phyloP scores from a whole-genome alignment of 2,329 filamentous ascomycete genomes.

The Aspergillus sp. region DNA sequence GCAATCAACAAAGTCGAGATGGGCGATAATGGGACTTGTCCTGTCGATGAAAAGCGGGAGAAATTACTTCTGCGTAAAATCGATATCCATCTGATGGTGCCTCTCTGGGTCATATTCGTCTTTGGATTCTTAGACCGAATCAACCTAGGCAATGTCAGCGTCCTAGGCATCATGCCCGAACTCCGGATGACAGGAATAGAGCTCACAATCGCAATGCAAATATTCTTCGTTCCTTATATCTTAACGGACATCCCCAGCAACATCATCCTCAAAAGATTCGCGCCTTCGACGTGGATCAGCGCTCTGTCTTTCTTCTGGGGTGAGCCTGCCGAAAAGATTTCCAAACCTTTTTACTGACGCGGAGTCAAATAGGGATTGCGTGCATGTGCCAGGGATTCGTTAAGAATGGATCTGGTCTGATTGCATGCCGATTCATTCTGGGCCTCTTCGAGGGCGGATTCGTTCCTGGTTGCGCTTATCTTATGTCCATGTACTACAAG shows the following conservation, averaged over 20 bases:
- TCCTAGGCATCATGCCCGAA: too few species aligned
- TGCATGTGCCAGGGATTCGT: constrained; percentile 32
- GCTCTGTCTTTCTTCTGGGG: constrained; percentile 22
- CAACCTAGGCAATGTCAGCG: too few species aligned
- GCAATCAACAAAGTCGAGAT: too few species aligned
- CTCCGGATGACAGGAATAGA: too few species aligned
- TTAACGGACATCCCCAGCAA: constrained; percentile 27
- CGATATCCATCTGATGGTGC: too few species aligned
- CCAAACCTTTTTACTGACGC: neutral
- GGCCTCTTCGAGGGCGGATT: constrained; percentile 36
- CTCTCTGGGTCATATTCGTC: too few species aligned
- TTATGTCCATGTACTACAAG: constrained; percentile 35
- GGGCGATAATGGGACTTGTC: too few species aligned
- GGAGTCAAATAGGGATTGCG: constrained; percentile 16
- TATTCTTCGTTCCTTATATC: constrained; percentile 5
- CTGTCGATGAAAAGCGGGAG: too few species aligned
- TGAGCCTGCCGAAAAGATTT: neutral
- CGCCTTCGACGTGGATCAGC: constrained; percentile 22
- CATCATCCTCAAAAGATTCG: constrained; percentile 23
- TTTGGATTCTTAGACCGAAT: too few species aligned
- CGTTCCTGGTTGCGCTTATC: constrained; percentile 33
- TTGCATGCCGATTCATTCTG: constrained; percentile 30
- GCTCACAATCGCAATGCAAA: too few species aligned
- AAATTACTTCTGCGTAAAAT: too few species aligned
- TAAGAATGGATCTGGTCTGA: constrained; percentile 24